Conservation (phyloP, 2,329 filamentous ascomycete species). For the Ascochyta lentis region DNA sequence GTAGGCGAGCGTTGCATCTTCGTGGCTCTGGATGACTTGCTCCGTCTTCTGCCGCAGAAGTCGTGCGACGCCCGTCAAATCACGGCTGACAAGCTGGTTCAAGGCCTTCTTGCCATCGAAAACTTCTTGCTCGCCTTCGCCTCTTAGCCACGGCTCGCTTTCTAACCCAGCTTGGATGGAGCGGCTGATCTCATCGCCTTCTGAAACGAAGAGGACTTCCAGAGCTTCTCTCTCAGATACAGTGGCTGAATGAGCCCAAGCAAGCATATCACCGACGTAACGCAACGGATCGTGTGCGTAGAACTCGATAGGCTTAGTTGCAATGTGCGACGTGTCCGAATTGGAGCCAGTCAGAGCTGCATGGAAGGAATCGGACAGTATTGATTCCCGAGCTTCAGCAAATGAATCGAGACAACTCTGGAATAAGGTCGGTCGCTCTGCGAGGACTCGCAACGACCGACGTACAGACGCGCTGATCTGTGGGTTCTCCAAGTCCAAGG, state of each 20-base stretch:
- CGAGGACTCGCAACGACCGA: slow-evolving; percentile 81
- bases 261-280: slow-evolving; percentile 96
- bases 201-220: slow-evolving; percentile 87
- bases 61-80: slow-evolving; percentile 79
- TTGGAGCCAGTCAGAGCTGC: slow-evolving; percentile 79
- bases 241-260: slow-evolving; percentile 92
- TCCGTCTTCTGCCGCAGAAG: slow-evolving; percentile 90
- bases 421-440: slow-evolving; percentile 88
- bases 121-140: slow-evolving; percentile 57
- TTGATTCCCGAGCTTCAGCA: slow-evolving; percentile 84
- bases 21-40: slow-evolving; percentile 89
- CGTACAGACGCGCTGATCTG: slow-evolving; percentile 88
- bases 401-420: slow-evolving; percentile 94
- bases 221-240: slow-evolving; percentile 94
- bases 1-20: slow-evolving; percentile 87
- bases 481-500: slow-evolving; percentile 89
- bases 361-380: slow-evolving; percentile 88
- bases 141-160: slow-evolving; percentile 81
- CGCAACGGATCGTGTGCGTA: slow-evolving; percentile 89
- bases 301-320: slow-evolving; percentile 87
- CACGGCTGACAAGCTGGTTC: slow-evolving; percentile 84
- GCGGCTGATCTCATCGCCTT: slow-evolving; percentile 85
- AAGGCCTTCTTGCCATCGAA: slow-evolving; percentile 86
- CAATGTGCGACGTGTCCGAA: slow-evolving; percentile 62
- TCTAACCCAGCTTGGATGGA: slow-evolving; percentile 80